Evolutionary conservation across 345 rosid genomes (phyloP).

Genomic region (Euphorbia lathyris): DNA sequence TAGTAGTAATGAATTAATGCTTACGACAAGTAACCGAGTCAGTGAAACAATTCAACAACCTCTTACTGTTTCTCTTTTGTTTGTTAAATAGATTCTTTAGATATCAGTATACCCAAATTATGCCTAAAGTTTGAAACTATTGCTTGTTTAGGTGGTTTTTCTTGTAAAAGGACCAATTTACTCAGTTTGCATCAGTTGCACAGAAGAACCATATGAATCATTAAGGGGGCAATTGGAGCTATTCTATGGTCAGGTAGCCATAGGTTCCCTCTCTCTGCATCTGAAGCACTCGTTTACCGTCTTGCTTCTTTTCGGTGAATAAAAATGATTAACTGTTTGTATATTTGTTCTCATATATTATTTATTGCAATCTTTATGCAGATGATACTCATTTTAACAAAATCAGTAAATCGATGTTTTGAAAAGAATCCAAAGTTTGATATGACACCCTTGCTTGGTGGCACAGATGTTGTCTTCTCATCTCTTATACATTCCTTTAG

Average conservation of each 20-base stretch:
- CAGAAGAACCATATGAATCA: conserved; percentile 90
- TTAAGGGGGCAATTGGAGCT: conserved; percentile 88
- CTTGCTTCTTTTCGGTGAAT: not conserved
- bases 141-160: conserved; percentile 70
- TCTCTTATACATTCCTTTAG: conserved; percentile 93
- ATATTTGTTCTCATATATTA: conserved; percentile 16
- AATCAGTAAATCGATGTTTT: conserved; percentile 90
- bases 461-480: conserved; percentile 96
- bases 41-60: conserved; percentile 3
- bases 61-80: conserved; percentile 5
- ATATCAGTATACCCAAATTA: not conserved
- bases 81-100: not conserved
- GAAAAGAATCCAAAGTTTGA: conserved; percentile 97
- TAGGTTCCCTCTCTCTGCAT: not conserved
- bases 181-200: conserved; percentile 95
- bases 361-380: conserved; percentile 42
- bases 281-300: not conserved
- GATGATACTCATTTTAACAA: conserved; percentile 96
- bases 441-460: conserved; percentile 98
- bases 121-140: not conserved
- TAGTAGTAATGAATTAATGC: not conserved
- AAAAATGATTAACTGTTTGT: conserved; percentile 6
- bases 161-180: conserved; percentile 98
- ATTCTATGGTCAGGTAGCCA: conserved; percentile 89
- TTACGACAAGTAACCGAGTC: not conserved